Evolutionary conservation across 306 rosid species (phyloP).

Genomic region (Begonia peltatifolia): DNA sequence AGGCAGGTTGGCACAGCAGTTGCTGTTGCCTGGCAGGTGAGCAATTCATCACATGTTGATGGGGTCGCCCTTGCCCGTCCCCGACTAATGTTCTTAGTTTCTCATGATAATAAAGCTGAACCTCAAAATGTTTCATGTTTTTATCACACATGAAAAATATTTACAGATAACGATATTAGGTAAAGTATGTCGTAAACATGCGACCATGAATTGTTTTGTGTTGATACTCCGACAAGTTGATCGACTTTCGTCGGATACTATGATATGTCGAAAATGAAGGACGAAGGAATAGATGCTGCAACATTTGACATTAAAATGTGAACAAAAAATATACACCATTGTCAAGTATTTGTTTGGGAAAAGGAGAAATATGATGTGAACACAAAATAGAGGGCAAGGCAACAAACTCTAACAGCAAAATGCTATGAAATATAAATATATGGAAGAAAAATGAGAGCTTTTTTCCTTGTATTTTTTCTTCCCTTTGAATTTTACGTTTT

Average conservation of each 20-base stretch:
- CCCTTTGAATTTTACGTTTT: slow-evolving; percentile 6
- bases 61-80: background rate
- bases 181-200: no score
- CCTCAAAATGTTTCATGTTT: no score
- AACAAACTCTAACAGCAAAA: slow-evolving; percentile 33
- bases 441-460: slow-evolving; percentile 36
- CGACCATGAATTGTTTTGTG: no score
- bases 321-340: slow-evolving; percentile 39
- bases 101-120: no score
- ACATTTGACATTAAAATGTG: slow-evolving; percentile 11
- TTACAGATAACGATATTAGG: no score
- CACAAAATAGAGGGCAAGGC: slow-evolving; percentile 21
- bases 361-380: slow-evolving; percentile 19
- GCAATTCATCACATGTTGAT: slow-evolving; percentile 9
- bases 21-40: slow-evolving; percentile 2
- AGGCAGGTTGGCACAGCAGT: slow-evolving; percentile 13
- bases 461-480: slow-evolving; percentile 24
- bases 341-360: slow-evolving; percentile 36
- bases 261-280: no score
- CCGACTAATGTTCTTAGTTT: no score
- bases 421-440: slow-evolving; percentile 25
- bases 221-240: no score
- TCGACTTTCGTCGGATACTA: no score
- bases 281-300: slow-evolving; percentile 9
- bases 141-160: no score